A percentile compares a stretch with the other conserved stretches of the same genome.
Conservation (phyloP, 805 yeast genomes). For the Debaryomyces maramus region DNA sequence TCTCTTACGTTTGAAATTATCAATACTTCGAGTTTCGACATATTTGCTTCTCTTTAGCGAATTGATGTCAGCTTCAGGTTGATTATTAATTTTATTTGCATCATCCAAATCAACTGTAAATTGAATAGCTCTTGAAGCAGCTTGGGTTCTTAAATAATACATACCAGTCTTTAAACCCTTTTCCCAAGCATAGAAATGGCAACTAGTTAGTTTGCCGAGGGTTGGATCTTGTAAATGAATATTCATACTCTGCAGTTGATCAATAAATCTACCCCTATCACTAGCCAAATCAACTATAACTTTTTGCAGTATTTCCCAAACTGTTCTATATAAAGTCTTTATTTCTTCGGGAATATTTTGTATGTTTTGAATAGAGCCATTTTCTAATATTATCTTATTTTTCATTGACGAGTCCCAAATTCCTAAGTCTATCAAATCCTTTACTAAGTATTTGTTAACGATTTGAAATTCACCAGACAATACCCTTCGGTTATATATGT, state of each 20-base stretch:
- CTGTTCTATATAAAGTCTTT: slow-evolving; percentile 84
- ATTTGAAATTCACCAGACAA: slow-evolving; percentile 92
- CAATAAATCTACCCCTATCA: slow-evolving; percentile 69
- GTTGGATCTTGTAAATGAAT: slow-evolving; percentile 39
- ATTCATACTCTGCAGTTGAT: slow-evolving; percentile 50
- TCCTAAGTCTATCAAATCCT: slow-evolving; percentile 78
- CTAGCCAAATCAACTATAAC: slow-evolving; percentile 84
- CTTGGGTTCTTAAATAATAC: slow-evolving; percentile 41
- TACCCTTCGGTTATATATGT: slow-evolving; percentile 87
- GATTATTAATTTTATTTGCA: slow-evolving; percentile 6
- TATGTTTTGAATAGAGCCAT: slow-evolving; percentile 84
- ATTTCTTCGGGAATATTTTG: slow-evolving; percentile 71
- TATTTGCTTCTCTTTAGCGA: slow-evolving; percentile 25
- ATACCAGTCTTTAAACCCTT: slow-evolving; percentile 40
- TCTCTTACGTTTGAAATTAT: slow-evolving; percentile 5
- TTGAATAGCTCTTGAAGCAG: slow-evolving; percentile 39
- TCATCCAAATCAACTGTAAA: slow-evolving; percentile 28
- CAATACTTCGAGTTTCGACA: slow-evolving; percentile 10
- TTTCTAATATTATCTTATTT: slow-evolving; percentile 67
- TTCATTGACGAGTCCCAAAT: slow-evolving; percentile 82
- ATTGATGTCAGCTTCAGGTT: slow-evolving; percentile 2
- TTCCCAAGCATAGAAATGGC: slow-evolving; percentile 44
- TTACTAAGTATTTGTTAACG: slow-evolving; percentile 81
- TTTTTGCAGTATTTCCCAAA: slow-evolving; percentile 94
- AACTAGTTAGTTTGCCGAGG: slow-evolving; percentile 41